Evolutionary conservation across 148 eudicot species (phyloP).

Genomic region (Dianthus caryophyllus): DNA sequence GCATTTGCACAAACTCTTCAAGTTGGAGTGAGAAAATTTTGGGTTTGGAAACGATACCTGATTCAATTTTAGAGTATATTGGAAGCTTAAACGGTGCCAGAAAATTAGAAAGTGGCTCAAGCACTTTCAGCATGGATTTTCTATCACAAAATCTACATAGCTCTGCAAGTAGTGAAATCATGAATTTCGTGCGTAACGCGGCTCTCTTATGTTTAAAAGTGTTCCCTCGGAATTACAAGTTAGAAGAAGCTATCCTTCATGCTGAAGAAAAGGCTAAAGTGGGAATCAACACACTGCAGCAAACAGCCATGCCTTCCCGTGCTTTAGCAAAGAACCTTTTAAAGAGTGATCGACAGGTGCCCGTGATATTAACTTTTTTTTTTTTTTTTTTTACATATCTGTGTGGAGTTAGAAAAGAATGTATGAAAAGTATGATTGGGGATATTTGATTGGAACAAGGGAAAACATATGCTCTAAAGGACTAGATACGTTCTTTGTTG

Average conservation of each 20-base stretch:
- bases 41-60: conserved; percentile 52
- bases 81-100: conserved; percentile 37
- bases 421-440: background rate
- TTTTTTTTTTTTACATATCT: background rate
- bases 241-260: conserved; percentile 74
- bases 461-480: conserved; percentile 1
- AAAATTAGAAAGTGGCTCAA: conserved; percentile 27
- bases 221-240: conserved; percentile 64
- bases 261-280: conserved; percentile 70
- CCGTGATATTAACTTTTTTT: background rate
- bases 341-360: conserved; percentile 89
- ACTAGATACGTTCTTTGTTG: conserved; percentile 2
- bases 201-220: conserved; percentile 53
- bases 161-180: conserved; percentile 43
- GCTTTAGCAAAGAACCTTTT: conserved; percentile 78
- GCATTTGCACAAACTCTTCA: conserved; percentile 78
- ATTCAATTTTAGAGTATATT: conserved; percentile 42
- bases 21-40: conserved; percentile 67
- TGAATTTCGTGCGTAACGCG: conserved; percentile 80
- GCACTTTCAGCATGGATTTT: conserved; percentile 40
- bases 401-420: background rate
- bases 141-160: conserved; percentile 40
- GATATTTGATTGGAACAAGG: background rate
- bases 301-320: conserved; percentile 66
- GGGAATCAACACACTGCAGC: conserved; percentile 34